Conservation (phyloP, 2,329 filamentous ascomycete genomes). For the Mycocentrospora acerina region DNA sequence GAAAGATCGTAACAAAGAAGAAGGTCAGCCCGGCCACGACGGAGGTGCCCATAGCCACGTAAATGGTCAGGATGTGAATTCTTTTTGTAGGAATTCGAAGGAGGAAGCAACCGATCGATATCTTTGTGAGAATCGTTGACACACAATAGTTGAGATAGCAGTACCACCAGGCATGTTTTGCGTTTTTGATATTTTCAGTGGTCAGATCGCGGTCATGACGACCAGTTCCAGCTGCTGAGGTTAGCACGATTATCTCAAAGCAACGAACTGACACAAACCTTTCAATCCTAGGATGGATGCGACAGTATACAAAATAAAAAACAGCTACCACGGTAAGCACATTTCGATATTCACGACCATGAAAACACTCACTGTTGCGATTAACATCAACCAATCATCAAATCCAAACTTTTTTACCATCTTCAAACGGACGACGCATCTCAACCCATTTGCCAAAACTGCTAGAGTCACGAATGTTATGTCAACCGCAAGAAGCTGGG, state of each 20-base stretch:
- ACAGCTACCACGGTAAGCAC: conserved; percentile 11
- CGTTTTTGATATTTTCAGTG: conserved; percentile 19
- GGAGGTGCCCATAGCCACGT: conserved; percentile 39
- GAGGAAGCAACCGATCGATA: conserved; percentile 37
- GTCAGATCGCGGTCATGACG: conserved; percentile 28
- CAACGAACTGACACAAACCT: background rate
- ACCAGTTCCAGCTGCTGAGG: conserved; percentile 25
- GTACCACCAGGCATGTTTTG: conserved; percentile 35
- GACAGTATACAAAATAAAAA: conserved; percentile 25
- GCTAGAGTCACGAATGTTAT: conserved; percentile 29
- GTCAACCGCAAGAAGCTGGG: conserved; percentile 34
- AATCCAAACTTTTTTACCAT: conserved; percentile 40
- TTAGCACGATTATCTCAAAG: no score
- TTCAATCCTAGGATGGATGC: conserved; percentile 31
- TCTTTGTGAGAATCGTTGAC: conserved; percentile 36
- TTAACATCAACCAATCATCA: conserved; percentile 40
- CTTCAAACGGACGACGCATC: conserved; percentile 32
- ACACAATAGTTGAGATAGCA: conserved; percentile 37
- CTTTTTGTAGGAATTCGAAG: conserved; percentile 33
- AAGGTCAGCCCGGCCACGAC: conserved; percentile 41
- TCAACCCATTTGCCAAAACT: conserved; percentile 25
- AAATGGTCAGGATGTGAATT: conserved; percentile 41
- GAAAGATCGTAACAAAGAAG: conserved; percentile 53
- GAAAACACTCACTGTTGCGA: conserved; percentile 27
- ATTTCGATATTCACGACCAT: no score